Percentiles rank a stretch among this genome's conserved stretches.
phyloP scores from a whole-genome alignment of 106 monocot genomes.

The Alisma plantagoaquatica region DNA sequence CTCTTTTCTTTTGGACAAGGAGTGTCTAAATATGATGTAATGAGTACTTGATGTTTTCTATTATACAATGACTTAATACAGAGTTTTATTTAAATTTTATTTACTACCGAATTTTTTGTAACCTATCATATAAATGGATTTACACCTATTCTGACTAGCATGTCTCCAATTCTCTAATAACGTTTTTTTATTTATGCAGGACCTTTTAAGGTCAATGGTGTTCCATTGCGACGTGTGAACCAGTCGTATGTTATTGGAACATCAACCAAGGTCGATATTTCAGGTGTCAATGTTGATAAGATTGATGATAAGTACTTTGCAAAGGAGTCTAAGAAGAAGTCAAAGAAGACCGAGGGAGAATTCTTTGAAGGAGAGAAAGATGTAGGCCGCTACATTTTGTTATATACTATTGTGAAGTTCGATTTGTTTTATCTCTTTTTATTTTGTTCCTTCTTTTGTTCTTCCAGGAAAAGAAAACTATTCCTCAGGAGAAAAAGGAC shows the following conservation, averaged over 20 bases:
- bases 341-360: constrained; percentile 32
- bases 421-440: too few relatives aligned
- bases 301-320: constrained; percentile 38
- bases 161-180: background rate
- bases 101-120: too few relatives aligned
- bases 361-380: constrained; percentile 46
- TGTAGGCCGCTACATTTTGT: constrained; percentile 12
- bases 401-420: too few relatives aligned
- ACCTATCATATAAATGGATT: too few relatives aligned
- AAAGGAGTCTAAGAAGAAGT: constrained; percentile 32
- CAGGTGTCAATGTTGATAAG: constrained; percentile 29
- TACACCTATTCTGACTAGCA: too few relatives aligned
- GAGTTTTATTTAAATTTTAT: too few relatives aligned
- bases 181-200: constrained; percentile 5
- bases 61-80: too few relatives aligned
- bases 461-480: constrained; percentile 15
- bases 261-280: constrained; percentile 38
- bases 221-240: constrained; percentile 34
- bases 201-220: constrained; percentile 43
- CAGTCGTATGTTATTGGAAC: constrained; percentile 36
- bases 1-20: too few relatives aligned
- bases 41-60: too few relatives aligned
- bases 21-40: too few relatives aligned
- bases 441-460: background rate
- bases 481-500: constrained; percentile 35